Evolutionary conservation across 331 rosid species (phyloP).

Genomic region (Cydonia oblonga): DNA sequence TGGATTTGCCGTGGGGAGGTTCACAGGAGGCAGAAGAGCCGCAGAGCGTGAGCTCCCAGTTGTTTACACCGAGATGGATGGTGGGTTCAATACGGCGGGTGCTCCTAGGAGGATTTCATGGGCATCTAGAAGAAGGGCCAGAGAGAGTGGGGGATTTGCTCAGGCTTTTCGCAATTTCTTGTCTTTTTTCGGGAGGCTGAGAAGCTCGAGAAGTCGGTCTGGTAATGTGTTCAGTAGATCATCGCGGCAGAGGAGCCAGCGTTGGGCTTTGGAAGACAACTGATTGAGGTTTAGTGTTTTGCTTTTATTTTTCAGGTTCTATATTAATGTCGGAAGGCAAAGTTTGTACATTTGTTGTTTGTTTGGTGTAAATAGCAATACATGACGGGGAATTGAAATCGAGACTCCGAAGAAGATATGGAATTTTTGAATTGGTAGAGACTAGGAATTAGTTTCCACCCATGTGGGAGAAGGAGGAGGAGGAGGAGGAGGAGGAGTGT

Average conservation of each 20-base stretch:
- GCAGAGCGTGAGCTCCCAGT: constrained; percentile 60
- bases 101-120: constrained; percentile 51
- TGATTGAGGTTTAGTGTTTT: constrained; percentile 11
- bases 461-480: background rate
- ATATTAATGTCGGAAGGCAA: background rate
- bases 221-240: constrained; percentile 24
- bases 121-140: constrained; percentile 36
- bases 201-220: constrained; percentile 35
- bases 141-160: constrained; percentile 41
- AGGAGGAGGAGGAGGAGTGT: background rate
- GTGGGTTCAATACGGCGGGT: constrained; percentile 37
- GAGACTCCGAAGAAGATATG: constrained; percentile 11
- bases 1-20: constrained; percentile 69
- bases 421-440: constrained; percentile 12
- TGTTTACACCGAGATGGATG: constrained; percentile 69
- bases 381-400: constrained; percentile 17
- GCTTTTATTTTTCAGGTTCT: background rate
- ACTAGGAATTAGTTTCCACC: background rate
- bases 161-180: constrained; percentile 25
- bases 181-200: constrained; percentile 40
- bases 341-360: constrained; percentile 18
- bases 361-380: constrained; percentile 37
- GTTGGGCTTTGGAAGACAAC: constrained; percentile 22
- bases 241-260: constrained; percentile 28
- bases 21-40: constrained; percentile 51